Evolutionary conservation across 1,139 yeast species (phyloP).

Genomic region (Yamadazyma buinensis): DNA sequence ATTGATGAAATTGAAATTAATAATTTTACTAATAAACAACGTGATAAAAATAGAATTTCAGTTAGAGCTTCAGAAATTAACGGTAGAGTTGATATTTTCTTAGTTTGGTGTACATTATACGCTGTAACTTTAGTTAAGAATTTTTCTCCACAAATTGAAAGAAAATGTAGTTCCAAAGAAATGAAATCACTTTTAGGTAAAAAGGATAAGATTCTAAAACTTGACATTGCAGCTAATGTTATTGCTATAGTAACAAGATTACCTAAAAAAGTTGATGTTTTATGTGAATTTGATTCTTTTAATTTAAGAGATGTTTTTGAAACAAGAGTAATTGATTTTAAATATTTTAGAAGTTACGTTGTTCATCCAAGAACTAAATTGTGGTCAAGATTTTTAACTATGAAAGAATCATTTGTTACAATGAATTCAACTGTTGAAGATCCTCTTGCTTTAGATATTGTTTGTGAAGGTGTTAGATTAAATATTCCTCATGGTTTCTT

Average conservation of each 20-base stretch:
- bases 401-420: constrained; percentile 24
- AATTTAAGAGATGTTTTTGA: constrained; percentile 25
- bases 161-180: constrained; percentile 25
- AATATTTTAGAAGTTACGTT: constrained; percentile 46
- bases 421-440: constrained; percentile 15
- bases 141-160: constrained; percentile 33
- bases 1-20: constrained; percentile 24
- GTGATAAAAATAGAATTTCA: constrained; percentile 25
- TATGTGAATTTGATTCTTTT: constrained; percentile 47
- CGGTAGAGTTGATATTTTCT: constrained; percentile 39
- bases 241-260: constrained; percentile 44
- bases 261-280: constrained; percentile 49
- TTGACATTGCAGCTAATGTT: constrained; percentile 38
- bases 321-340: constrained; percentile 27
- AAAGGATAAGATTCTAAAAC: constrained; percentile 20
- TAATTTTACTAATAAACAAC: constrained; percentile 19
- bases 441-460: constrained; percentile 16
- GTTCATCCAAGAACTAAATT: constrained; percentile 50
- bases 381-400: constrained; percentile 40
- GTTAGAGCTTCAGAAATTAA: constrained; percentile 36
- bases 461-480: constrained; percentile 28
- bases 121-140: constrained; percentile 33
- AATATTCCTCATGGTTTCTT: constrained; percentile 60
- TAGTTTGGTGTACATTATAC: constrained; percentile 42
- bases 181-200: constrained; percentile 22